Evolutionary conservation across 768 basidiomycete species (phyloP).

Genomic region (Favolaschia claudopus): DNA sequence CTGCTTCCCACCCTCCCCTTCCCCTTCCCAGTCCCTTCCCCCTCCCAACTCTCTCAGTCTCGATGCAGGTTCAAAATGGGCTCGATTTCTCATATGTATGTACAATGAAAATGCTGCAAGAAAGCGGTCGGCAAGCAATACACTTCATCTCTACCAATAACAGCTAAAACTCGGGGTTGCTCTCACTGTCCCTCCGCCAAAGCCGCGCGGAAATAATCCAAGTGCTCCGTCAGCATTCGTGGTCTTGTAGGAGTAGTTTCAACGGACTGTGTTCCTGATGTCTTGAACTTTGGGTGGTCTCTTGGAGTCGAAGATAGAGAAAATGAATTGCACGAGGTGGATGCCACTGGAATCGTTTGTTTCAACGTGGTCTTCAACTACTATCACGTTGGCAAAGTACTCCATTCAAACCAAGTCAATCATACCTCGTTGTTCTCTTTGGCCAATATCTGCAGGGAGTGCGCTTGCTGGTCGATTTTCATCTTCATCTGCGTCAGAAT

Average conservation of each 20-base stretch:
- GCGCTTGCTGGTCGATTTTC: slow-evolving; percentile 57
- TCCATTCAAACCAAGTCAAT: slow-evolving; percentile 10
- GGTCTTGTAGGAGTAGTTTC: slow-evolving; percentile 16
- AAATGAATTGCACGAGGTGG: slow-evolving; percentile 23
- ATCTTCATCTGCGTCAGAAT: slow-evolving; percentile 54
- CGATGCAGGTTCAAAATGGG: no score
- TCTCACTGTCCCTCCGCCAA: slow-evolving; percentile 11
- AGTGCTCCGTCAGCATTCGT: slow-evolving; percentile 6
- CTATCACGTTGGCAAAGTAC: slow-evolving; percentile 1
- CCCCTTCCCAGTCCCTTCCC: no score
- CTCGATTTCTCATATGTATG: no score
- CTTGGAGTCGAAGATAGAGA: slow-evolving; percentile 23
- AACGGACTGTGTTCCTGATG: slow-evolving; percentile 3
- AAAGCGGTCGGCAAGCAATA: no score
- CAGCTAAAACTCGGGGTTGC: no score
- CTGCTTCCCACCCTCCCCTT: no score
- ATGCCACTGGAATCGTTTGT: slow-evolving; percentile 7
- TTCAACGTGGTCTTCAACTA: slow-evolving; percentile 39
- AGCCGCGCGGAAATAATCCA: slow-evolving; percentile 20
- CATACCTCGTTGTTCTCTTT: slow-evolving; percentile 59
- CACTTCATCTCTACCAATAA: no score
- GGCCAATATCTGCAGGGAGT: slow-evolving; percentile 48
- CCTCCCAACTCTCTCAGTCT: no score
- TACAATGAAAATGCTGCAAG: no score
- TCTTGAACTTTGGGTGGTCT: slow-evolving; percentile 4